These are phyloP conservation scores for Leccinum subgranulosum DNA, from an alignment of 768 basidiomycete species.

Conservation along the genomic window DNA sequence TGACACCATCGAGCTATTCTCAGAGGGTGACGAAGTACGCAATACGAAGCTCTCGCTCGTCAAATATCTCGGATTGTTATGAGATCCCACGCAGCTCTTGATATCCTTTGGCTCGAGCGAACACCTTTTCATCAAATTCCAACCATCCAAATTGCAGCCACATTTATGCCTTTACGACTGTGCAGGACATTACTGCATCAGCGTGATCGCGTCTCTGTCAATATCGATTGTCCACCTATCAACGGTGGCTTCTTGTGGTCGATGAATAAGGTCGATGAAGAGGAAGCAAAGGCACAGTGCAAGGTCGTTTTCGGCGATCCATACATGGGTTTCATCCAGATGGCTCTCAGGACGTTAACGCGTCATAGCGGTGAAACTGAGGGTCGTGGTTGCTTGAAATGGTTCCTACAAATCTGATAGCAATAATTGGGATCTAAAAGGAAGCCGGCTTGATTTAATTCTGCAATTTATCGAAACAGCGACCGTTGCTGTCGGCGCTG, in stretches of 20 bases:
- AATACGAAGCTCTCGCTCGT: constrained; percentile 44
- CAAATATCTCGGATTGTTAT: constrained; percentile 55
- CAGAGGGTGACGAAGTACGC: constrained; percentile 14
- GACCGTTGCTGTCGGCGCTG: constrained; percentile 19
- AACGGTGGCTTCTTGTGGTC: too few species aligned
- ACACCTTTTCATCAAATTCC: constrained; percentile 10
- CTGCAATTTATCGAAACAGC: constrained; percentile 13
- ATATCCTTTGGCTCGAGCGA: constrained; percentile 37
- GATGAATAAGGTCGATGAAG: too few species aligned
- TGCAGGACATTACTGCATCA: constrained; percentile 7
- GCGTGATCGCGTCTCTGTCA: too few species aligned
- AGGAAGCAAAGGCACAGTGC: too few species aligned
- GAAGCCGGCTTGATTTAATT: too few species aligned
- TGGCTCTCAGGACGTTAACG: constrained; percentile 3
- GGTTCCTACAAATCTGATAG: not conserved
- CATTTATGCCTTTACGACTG: constrained; percentile 34
- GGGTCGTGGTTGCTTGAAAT: not conserved
- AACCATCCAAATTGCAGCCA: constrained; percentile 31
- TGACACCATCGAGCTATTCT: constrained; percentile 17
- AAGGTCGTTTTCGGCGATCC: too few species aligned
- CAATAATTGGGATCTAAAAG: not conserved
- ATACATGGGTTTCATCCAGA: too few species aligned
- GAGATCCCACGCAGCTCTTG: constrained; percentile 49
- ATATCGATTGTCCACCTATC: too few species aligned
- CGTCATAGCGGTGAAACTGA: not conserved